These are phyloP conservation scores for Colletotrichum kahawae DNA, from an alignment of 2,329 filamentous ascomycete genomes.

Conservation along the genomic window DNA sequence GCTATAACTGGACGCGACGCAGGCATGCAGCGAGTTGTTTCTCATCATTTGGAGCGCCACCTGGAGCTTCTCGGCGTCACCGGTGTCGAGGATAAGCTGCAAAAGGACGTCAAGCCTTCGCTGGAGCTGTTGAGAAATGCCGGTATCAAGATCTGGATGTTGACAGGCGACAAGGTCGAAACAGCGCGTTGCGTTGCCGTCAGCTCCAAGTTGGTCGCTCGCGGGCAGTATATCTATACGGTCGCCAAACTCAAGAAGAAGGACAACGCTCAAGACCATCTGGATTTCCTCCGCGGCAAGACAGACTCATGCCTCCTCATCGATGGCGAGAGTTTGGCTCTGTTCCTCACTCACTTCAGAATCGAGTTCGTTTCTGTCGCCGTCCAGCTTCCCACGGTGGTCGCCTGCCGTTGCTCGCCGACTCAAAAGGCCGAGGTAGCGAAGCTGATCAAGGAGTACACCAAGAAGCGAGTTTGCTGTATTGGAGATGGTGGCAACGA, in stretches of 20 bases:
- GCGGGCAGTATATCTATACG: conserved; percentile 95
- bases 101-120: conserved; percentile 93
- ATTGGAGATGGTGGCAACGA: conserved; percentile 99
- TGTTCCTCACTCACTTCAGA: conserved; percentile 84
- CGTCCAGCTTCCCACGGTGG: conserved; percentile 86
- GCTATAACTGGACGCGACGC: conserved; percentile 80
- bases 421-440: conserved; percentile 97
- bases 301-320: conserved; percentile 88
- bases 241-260: conserved; percentile 85
- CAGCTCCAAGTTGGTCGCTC: conserved; percentile 88
- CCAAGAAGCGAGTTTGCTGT: conserved; percentile 94
- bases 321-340: conserved; percentile 86
- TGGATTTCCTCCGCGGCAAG: conserved; percentile 88
- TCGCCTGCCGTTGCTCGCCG: conserved; percentile 95
- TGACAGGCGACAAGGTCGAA: conserved; percentile 98
- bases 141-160: conserved; percentile 99
- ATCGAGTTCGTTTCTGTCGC: conserved; percentile 87
- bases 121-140: conserved; percentile 94
- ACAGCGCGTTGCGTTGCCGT: conserved; percentile 96
- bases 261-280: conserved; percentile 83
- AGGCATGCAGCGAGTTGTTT: conserved; percentile 80
- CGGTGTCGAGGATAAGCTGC: conserved; percentile 95
- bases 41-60: conserved; percentile 82
- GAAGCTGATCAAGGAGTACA: conserved; percentile 85
- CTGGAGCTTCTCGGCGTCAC: conserved; percentile 96